Base-by-base conservation (phyloP, 2,329 filamentous ascomycete genomes). In the Aspergillus neoniger region DNA sequence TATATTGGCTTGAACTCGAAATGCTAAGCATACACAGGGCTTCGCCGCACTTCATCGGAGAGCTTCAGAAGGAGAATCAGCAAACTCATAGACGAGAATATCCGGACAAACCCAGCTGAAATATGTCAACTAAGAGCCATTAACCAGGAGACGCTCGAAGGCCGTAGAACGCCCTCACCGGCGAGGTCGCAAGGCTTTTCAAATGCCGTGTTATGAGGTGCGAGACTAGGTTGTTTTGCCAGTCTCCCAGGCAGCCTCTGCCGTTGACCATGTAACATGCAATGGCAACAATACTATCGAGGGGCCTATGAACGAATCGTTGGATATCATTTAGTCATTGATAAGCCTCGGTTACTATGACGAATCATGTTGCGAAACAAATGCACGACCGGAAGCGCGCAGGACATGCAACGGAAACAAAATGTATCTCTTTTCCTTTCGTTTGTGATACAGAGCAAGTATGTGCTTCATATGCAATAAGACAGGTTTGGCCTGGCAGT, bases 11-110 rank as follows among this genome's bases (percentile, higher is more conserved):
- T 38, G n/a, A 8, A 14, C 5, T 21, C 8, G 17, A 3, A n/a
- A 47, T n/a, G 39, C 39, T 55, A 19, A 55, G 3, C 23, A 25
- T 44, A 25, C 3, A 21, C 53, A 71, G 70, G 63, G 30, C 55
- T 61, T 32, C 63, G 63, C 57, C 69, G 69, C 39, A 70, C 67
- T 43, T 74, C 72, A 15, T 74, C 72, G 0, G 72, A 74, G 54
- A 70, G 72, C 44, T 72, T 74, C 36, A 69, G 72, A 61, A 71
- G 72, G 50, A 68, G 61, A 39, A 69, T 74, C 57, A 75, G 72
- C 64, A 66, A 65, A 52, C 66, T 75, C 3, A 72, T 75, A 54
- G 73, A 74, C 52, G 72, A 75, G 14, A 72, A 63, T 49, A 63
- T 72, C 21, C 67, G 67, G 25, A 63, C 62, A 52, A 68, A 56